These are phyloP conservation scores for Candida ulmi DNA, from an alignment of 805 yeast species.

Conservation along the genomic window DNA sequence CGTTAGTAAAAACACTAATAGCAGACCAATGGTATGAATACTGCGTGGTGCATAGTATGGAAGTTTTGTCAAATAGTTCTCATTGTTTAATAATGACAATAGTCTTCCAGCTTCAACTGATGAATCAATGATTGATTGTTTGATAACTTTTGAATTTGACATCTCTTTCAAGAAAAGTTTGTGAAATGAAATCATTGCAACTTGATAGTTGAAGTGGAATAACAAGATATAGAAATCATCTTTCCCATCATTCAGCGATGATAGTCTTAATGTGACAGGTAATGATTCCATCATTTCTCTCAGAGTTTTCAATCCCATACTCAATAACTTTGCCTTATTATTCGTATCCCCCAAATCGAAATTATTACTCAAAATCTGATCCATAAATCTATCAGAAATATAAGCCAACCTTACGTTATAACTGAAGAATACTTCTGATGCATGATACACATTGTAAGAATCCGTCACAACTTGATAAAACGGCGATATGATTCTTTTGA, in stretches of 20 bases:
- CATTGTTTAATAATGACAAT: neutral
- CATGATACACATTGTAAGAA: conserved; percentile 8
- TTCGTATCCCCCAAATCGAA: conserved; percentile 29
- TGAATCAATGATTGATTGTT: conserved; percentile 14
- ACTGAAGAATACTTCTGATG: conserved; percentile 23
- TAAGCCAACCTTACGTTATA: conserved; percentile 25
- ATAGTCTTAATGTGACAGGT: conserved; percentile 13
- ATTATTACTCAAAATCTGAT: conserved; percentile 27
- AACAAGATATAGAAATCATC: conserved; percentile 11
- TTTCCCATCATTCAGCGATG: neutral
- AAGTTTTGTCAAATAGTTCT: conserved; percentile 2
- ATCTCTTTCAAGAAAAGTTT: conserved; percentile 16
- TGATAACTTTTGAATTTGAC: conserved; percentile 4
- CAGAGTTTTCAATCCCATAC: conserved; percentile 21
- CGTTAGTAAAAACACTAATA: conserved; percentile 3
- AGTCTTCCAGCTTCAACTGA: conserved; percentile 13
- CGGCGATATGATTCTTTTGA: conserved; percentile 28
- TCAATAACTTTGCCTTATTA: conserved; percentile 20
- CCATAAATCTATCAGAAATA: conserved; percentile 27
- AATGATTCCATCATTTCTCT: conserved; percentile 19
- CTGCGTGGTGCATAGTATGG: conserved; percentile 14
- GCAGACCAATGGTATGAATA: conserved; percentile 7
- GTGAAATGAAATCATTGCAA: conserved; percentile 17
- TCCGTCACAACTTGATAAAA: conserved; percentile 19
- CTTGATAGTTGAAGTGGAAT: conserved; percentile 23